Base-by-base conservation (phyloP, 1,284 basidiomycete species). In the Neolentinus lepideus region DNA sequence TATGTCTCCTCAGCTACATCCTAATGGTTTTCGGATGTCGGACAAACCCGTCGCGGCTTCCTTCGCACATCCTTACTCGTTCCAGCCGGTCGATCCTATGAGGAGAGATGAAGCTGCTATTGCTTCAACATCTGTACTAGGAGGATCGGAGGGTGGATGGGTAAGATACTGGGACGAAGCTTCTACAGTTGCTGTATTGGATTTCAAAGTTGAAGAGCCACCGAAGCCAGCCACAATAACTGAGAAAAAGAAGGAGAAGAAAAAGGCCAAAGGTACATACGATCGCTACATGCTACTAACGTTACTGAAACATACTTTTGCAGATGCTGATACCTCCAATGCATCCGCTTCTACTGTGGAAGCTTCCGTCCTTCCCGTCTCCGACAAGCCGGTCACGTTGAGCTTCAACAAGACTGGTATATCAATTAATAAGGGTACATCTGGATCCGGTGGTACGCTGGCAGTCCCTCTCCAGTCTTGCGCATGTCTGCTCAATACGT, bases 31-130 rank as follows among this genome's bases (percentile, higher is more conserved):
- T 71, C 79, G 90, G 10, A 94, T 95, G 54, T 87, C 88, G 1
- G 86, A 90, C 62, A 80, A 84, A 27, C 90, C 92, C 0, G 87
- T 94, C 6, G 92, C 93, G 2, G 86, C 88, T 4, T 94, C 92
- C 10, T 95, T 94, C 67, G 92, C 92, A 43, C 89, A 93, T 67
- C 81, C 87, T 2, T 84, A 88, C 61, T 90, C 92, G 8, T 95
- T 95, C 68, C 84, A 90, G 62, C 88, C 86, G 3, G 76, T 90
- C 21, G 83, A 92, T 57, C 80, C 85, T 66, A 79, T 85, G 61
- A 71, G 81, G 47, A 80, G 84, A 16, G 90, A 93, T 61, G 90
- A 91, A 58, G 80, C 85, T 10, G 86, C 84, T 60, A 70, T 92
- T 24, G 64, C 75, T 16, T 86, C 85, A 2, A 84, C 88, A 1